phyloP scores from a whole-genome alignment of 257 asterid species.

The Salvia miltiorrhiza region DNA sequence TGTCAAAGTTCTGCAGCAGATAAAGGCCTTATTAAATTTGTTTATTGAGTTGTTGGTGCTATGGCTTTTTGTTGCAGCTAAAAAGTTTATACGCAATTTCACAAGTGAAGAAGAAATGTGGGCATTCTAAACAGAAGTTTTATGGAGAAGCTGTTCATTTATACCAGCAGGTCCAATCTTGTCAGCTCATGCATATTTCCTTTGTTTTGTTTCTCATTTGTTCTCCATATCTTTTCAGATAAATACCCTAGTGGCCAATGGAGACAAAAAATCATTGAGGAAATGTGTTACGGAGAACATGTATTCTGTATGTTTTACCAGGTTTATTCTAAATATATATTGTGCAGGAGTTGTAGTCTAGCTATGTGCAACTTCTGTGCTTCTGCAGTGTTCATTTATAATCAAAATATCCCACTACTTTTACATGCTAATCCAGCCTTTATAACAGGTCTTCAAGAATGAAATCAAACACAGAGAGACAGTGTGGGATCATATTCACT shows the following conservation, averaged over 20 bases:
- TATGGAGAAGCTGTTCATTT: slow-evolving; percentile 66
- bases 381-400: slow-evolving; percentile 9
- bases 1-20: neutral
- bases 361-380: slow-evolving; percentile 6
- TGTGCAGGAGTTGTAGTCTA: slow-evolving; percentile 3
- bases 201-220: slow-evolving; percentile 22
- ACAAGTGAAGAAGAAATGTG: slow-evolving; percentile 73
- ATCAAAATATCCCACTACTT: slow-evolving; percentile 1
- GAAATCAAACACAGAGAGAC: slow-evolving; percentile 87
- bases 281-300: slow-evolving; percentile 78
- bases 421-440: slow-evolving; percentile 25
- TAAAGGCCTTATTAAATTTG: neutral
- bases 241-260: slow-evolving; percentile 74
- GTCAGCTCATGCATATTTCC: slow-evolving; percentile 15
- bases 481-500: slow-evolving; percentile 67
- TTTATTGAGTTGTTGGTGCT: slow-evolving; percentile 7
- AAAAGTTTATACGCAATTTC: slow-evolving; percentile 81
- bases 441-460: slow-evolving; percentile 79
- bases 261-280: slow-evolving; percentile 75
- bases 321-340: slow-evolving; percentile 12
- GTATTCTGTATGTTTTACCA: slow-evolving; percentile 75
- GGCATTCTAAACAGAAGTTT: slow-evolving; percentile 75
- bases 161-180: slow-evolving; percentile 74
- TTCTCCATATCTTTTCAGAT: slow-evolving; percentile 46
- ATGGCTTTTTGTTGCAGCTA: slow-evolving; percentile 51